Conservation (phyloP, 2,329 filamentous ascomycete species). For the Calcarisporium arbuscula region DNA sequence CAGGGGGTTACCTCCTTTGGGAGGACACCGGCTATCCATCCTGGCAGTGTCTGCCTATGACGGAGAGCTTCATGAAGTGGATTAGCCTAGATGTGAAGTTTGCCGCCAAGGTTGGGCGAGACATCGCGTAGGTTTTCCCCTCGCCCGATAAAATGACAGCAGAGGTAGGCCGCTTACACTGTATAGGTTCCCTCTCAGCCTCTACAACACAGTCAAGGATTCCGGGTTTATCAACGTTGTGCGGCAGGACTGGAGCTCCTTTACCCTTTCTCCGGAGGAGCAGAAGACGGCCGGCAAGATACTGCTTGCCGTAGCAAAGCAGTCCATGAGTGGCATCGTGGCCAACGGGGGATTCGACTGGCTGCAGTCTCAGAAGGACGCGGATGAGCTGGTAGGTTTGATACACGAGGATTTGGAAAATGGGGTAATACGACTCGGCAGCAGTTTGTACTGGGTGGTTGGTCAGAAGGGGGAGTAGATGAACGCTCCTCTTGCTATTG, state of each 20-base stretch:
- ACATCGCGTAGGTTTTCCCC: neutral
- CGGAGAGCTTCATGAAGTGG: conserved; percentile 1
- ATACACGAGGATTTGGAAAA: neutral
- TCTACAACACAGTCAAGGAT: neutral
- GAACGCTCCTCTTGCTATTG: too few relatives aligned
- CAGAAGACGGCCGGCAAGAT: neutral
- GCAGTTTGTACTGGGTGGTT: neutral
- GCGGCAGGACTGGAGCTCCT: neutral
- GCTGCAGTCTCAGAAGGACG: neutral
- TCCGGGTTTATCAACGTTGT: neutral
- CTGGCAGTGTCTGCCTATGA: conserved; percentile 1
- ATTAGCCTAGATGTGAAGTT: neutral
- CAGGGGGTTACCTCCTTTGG: conserved; percentile 12
- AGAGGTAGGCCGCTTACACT: neutral
- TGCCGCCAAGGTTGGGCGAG: neutral
- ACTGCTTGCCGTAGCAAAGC: neutral
- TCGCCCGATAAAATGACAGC: neutral
- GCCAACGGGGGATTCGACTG: neutral
- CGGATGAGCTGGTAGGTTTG: neutral
- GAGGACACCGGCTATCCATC: conserved; percentile 6
- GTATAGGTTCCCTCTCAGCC: neutral
- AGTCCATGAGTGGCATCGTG: neutral
- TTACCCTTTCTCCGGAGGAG: neutral
- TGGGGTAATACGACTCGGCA: neutral
- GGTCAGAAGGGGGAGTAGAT: conserved; percentile 1